Conservation (phyloP, 2,329 filamentous ascomycete species). For the Elsinoe necatrix region DNA sequence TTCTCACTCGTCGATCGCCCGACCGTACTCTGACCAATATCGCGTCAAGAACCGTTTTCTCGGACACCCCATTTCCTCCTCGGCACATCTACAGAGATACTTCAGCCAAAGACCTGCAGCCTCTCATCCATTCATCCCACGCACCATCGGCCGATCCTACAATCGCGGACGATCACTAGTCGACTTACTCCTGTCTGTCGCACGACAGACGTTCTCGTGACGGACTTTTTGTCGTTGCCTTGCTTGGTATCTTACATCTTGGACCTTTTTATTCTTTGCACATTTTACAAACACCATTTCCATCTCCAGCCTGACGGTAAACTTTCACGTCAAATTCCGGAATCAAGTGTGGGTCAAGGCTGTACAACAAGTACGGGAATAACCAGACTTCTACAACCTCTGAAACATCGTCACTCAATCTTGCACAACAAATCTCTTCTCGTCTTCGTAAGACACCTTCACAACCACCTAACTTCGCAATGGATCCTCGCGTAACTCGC, state of each 20-base stretch:
- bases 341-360: conserved; percentile 8
- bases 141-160: conserved; percentile 15
- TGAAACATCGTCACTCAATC: neutral
- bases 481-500: conserved; percentile 13
- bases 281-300: neutral
- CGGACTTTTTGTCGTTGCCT: conserved; percentile 7
- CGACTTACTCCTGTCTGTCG: conserved; percentile 10
- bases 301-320: neutral
- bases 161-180: conserved; percentile 8
- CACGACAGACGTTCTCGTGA: conserved; percentile 10
- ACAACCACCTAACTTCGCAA: neutral
- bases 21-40: conserved; percentile 3
- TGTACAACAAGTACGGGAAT: conserved; percentile 9
- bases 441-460: neutral
- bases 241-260: neutral
- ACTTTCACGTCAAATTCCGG: neutral
- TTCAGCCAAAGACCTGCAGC: neutral
- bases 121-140: conserved; percentile 12
- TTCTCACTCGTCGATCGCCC: neutral
- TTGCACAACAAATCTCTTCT: conserved; percentile 2
- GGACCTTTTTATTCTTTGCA: neutral
- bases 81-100: conserved; percentile 11
- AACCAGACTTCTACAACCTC: neutral
- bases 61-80: neutral
- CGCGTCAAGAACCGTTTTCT: conserved; percentile 8